Evolutionary conservation across 1,284 basidiomycete genomes (phyloP), one percentile per base, ranked within the genome.

Genomic region (Trichosporon sp.): DNA sequence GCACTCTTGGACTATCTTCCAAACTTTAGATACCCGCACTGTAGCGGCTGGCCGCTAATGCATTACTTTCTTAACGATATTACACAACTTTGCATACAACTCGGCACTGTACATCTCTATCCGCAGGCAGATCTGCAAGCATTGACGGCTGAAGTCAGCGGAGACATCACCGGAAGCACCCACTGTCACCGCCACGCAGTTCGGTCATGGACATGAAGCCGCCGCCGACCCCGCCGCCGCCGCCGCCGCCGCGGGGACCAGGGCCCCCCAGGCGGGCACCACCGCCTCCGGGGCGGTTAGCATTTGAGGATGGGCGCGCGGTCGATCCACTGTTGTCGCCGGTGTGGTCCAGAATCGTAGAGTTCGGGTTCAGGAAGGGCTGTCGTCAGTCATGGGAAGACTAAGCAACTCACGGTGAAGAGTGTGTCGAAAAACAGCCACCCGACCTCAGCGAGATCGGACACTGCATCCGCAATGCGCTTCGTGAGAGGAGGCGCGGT

Each of bases 381-480:
- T 81, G 61, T 11, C 51, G 51, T 48, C 16, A 16, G 51, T 54
- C n/a, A 2, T 1, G 6, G 51, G 11, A 40, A 26, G 37, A 16
- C n/a, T 8, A 35, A 21, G 19, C 19, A 11, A 76, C 79, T 71
- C 59, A 82, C 81, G n/a, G 78, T 76, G 32, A 82, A 69, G 0
- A 83, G 72, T 10, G 81, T 83, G 69, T 80, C 78, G 21, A 79
- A 68, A 74, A 81, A 83, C 63, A 81, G 76, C 66, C 80, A 81
- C 5, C 70, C 68, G 12, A 81, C 40, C 5, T 70, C 71, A 1
- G 59, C 73, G 26, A 69, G 74, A 46, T 75, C 73, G 12, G 67
- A 59, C 4, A 71, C 59, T 1, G 70, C 64, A 11, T 73, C 68
- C 6, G 71, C 70, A 16, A 80, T 26, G 5, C 76, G 74, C 63